Evolutionary conservation across 345 rosid genomes (phyloP), one percentile per base, ranked within the genome.

Genomic region (Anastatica hierochuntica): DNA sequence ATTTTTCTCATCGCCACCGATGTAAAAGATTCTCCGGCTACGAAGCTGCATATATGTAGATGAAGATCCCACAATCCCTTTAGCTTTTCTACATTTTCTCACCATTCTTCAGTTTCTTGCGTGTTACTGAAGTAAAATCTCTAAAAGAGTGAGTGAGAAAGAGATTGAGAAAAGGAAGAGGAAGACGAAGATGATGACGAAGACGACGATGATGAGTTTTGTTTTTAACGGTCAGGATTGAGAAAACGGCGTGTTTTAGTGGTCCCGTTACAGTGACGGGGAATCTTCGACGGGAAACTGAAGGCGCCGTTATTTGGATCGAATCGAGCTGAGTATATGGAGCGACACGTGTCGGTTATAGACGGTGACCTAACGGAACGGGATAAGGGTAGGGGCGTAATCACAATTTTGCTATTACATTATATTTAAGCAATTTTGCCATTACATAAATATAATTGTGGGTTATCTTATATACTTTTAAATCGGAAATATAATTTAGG

Each of bases 281-380:
- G 79, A 73, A 73, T 81, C 72, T 63, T n/a, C n/a, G n/a, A n/a
- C n/a, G n/a, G n/a, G n/a, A n/a, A n/a, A n/a, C 62, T 58, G 95
- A 85, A 81, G 94, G 90, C 95, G 86, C 88, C 90, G 86, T 84
- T 82, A 60, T 60, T 29, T 3, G 10, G 42, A 45, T 42, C 3
- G 20, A 1, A 13, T 40, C 15, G 9, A 1, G 24, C 17, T 47
- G 6, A 3, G 26, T 4, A 5, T 29, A 9, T 46, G 1, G 14
- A 20, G 2, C 34, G 69, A 14, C 69, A 64, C 69, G 63, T 48
- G 68, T 38, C 35, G 17, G 46, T 44, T 18, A 7, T 44, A 3
- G 46, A 43, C 70, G 70, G 65, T 66, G 65, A 51, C 31, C 52
- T 52, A 66, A 58, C 65, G 60, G 65, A 47, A 58, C 71, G 60